Conservation (phyloP, 768 basidiomycete genomes). For the Leccinum variicolor region DNA sequence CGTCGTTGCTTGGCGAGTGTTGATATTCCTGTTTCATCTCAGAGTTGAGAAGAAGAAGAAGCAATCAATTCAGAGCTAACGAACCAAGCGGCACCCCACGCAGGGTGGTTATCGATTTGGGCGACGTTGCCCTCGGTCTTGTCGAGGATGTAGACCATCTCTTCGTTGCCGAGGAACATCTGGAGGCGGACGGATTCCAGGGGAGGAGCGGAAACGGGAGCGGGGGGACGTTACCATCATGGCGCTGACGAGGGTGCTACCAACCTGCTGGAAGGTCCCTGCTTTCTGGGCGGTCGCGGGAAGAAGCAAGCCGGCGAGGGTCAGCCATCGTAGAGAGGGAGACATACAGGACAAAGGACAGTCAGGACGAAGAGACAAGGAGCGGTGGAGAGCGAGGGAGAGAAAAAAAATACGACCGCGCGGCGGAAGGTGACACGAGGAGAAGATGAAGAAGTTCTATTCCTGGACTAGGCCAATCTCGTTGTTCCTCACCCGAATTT, state of each 20-base stretch:
- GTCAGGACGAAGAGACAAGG: background rate
- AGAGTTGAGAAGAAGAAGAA: slow-evolving; percentile 29
- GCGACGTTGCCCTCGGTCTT: slow-evolving; percentile 77
- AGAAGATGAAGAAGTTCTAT: too few relatives aligned
- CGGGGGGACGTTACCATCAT: slow-evolving; percentile 40
- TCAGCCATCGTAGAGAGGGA: slow-evolving; percentile 5
- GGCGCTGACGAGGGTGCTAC: slow-evolving; percentile 41
- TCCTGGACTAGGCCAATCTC: too few relatives aligned
- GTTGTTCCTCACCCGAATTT: too few relatives aligned
- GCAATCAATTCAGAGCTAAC: background rate
- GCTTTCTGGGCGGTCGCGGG: slow-evolving; percentile 8
- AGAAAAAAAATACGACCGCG: background rate
- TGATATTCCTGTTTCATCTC: slow-evolving; percentile 17
- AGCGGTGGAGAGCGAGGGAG: background rate
- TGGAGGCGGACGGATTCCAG: slow-evolving; percentile 16
- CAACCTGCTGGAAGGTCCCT: slow-evolving; percentile 20
- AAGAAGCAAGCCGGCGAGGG: slow-evolving; percentile 1
- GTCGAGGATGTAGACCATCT: slow-evolving; percentile 87
- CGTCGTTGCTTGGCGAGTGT: slow-evolving; percentile 14
- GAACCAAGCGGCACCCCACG: slow-evolving; percentile 69
- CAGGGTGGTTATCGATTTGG: slow-evolving; percentile 64
- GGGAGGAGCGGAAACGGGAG: background rate
- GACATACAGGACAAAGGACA: slow-evolving; percentile 5
- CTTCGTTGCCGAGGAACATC: slow-evolving; percentile 77
- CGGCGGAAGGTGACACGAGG: background rate